Evolutionary conservation across 371 early-diverging fungal genomes (phyloP), one percentile per base, ranked within the genome.

Genomic region (Thermomucor indicae-seudaticae): DNA sequence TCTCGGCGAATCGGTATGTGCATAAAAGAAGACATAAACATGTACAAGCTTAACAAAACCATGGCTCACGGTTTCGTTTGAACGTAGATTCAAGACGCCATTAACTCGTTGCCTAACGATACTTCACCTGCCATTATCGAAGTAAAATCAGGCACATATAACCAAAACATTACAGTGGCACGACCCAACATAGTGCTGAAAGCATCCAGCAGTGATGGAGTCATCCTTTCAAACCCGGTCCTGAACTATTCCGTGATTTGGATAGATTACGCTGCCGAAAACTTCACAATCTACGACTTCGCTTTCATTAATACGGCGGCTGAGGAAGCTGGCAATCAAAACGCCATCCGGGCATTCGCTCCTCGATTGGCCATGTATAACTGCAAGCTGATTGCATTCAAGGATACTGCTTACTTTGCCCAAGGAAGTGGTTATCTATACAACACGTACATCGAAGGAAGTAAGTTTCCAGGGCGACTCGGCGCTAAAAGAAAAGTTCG

Each of bases 291-390:
- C 19, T 52, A 52, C 19, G 30, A 52, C 35, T 44, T 52, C 39
- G 27, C 27, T 12, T 34, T 52, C 14, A 45, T 52, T 23, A 52
- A 52, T 29, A 52, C 29, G 7, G 45, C 45, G 20, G 53, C 45
- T 22, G 53, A 52, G 27, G 53, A 44, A 16, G 53, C 53, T 22
- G 53, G 53, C 6, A 52, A 52, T 16, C 53, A 52, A 37, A 45
- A 45, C 4, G 53, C 53, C 1, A 24, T 52, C 0, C 31, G 46
- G 16, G 45, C 38, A 6, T 52, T 45, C 22, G 53, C 39, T 19
- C 16, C 19, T 12, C 34, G 31, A 4, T 28, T 52, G n/a, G 53
- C 53, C n/a, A 16, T 52, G 39, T 52, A 52, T 34, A 52, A 52
- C n/a, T 52, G 53, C 44, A 52, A 52, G 44, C 8, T 52, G 7